phyloP scores from a whole-genome alignment of 352 stramenopile species.

The Phytophthora macrochlamydospora region DNA sequence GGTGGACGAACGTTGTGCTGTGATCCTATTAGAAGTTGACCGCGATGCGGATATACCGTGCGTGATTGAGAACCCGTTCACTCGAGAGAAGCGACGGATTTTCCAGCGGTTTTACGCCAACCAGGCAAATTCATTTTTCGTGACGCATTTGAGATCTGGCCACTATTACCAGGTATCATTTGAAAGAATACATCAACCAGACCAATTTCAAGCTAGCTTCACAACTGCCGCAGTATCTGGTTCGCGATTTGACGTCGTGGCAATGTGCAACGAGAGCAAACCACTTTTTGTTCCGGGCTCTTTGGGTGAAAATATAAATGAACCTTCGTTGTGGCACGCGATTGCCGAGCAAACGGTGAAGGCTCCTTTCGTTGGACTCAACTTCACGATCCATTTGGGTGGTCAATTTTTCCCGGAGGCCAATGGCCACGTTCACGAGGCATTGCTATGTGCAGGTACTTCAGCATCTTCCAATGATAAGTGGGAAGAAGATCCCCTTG shows the following conservation, averaged over 20 bases:
- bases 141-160: constrained; percentile 60
- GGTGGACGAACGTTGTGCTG: constrained; percentile 59
- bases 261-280: constrained; percentile 36
- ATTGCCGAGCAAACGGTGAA: constrained; percentile 33
- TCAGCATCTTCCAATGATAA: not conserved
- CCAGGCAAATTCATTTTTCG: constrained; percentile 63
- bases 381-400: constrained; percentile 59
- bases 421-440: constrained; percentile 41
- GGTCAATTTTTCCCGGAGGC: constrained; percentile 45
- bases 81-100: constrained; percentile 38
- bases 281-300: not conserved
- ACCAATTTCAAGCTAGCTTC: constrained; percentile 51
- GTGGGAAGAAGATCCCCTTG: not conserved
- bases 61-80: constrained; percentile 56
- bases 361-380: constrained; percentile 43
- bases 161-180: constrained; percentile 67
- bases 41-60: constrained; percentile 57
- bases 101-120: constrained; percentile 59
- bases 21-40: constrained; percentile 75
- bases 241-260: constrained; percentile 42
- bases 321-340: constrained; percentile 27
- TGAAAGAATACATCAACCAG: constrained; percentile 45
- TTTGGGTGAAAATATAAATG: constrained; percentile 4
- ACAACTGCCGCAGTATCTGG: constrained; percentile 42
- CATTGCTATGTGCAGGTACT: constrained; percentile 25